Evolutionary conservation across 768 basidiomycete species (phyloP), one percentile per base, ranked within the genome.

Genomic region (Chalciporus pseudorubinellus): DNA sequence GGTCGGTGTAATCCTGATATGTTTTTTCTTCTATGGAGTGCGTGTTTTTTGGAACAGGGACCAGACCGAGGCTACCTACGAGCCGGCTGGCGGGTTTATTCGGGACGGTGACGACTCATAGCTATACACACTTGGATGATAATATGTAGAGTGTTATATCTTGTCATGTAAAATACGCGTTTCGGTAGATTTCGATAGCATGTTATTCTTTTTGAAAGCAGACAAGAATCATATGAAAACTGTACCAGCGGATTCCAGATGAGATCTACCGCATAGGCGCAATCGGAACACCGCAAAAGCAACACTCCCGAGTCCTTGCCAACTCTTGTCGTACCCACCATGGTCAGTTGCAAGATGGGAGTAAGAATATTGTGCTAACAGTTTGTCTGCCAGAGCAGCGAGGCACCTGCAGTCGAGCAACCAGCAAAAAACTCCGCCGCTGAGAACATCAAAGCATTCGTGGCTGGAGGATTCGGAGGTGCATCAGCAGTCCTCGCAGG

Each of bases 391-490:
- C 48, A 68, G 68, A 68, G 59, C 44, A 64, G 46, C 14, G 66
- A 70, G 22, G 49, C 56, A 47, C 55, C 57, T 29, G 47, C 51
- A 33, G 45, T 44, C 31, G 56, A 65, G 54, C 57, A 58, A 40
- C 51, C 50, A 19, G 20, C 49, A n/a, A 69, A 50, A 44, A 68
- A 26, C 20, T 60, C 72, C n/a, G 65, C 66, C 31, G 57, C 59
- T 5, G 75, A 73, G 55, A 74, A 75, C 24, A 59, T 80, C 57
- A 98, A 97, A 72, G 83, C 92, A 4, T 98, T 99, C 73, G 77
- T 95, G 48, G 83, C 93, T 28, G 97, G 97, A 58, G 97, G 97
- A 34, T 87, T 90, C 59, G 97, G 97, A 53, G 97, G 97, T 57
- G 75, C 85, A 48, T 76, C 82, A 55, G 89, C 88, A 28, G 95